Evolutionary conservation across 2,329 filamentous ascomycete species (phyloP).

Genomic region (Trichoderma breve): DNA sequence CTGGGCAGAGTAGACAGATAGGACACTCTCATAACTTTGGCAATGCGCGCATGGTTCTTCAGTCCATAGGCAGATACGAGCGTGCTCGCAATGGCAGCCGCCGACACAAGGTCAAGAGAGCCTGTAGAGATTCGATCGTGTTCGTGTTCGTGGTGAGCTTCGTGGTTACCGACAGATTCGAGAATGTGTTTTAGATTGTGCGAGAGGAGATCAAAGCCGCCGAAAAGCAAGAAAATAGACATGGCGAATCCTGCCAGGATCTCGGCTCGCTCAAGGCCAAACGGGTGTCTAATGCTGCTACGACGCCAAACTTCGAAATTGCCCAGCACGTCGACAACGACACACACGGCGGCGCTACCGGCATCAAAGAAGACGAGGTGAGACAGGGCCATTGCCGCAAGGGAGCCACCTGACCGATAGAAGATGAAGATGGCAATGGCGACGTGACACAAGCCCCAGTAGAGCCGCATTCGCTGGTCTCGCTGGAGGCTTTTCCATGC

Average conservation of each 20-base stretch:
- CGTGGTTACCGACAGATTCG: constrained; percentile 60
- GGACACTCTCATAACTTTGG: constrained; percentile 83
- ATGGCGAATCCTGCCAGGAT: constrained; percentile 94
- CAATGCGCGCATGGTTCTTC: constrained; percentile 88
- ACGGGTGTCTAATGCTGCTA: constrained; percentile 88
- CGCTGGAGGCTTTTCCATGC: constrained; percentile 86
- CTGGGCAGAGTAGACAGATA: constrained; percentile 79
- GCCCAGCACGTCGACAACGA: constrained; percentile 85
- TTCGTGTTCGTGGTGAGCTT: constrained; percentile 66
- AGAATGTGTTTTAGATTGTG: constrained; percentile 93
- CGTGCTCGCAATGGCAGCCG: constrained; percentile 79
- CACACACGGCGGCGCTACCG: constrained; percentile 85
- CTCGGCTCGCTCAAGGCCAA: constrained; percentile 87
- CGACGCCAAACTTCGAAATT: constrained; percentile 99
- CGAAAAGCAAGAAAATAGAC: constrained; percentile 95
- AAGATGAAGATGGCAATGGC: constrained; percentile 80
- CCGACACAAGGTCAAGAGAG: constrained; percentile 75
- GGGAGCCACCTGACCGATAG: constrained; percentile 78
- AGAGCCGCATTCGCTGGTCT: constrained; percentile 78
- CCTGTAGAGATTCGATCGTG: constrained; percentile 69
- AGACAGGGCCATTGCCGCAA: constrained; percentile 88
- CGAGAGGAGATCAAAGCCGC: constrained; percentile 91
- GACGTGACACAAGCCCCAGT: constrained; percentile 89
- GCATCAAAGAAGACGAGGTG: constrained; percentile 96
- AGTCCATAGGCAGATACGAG: constrained; percentile 82